A percentile compares a stretch with the other conserved stretches of the same genome.
Conservation (phyloP, 2,329 filamentous ascomycete species). For the Teratosphaeria zuluensis region DNA sequence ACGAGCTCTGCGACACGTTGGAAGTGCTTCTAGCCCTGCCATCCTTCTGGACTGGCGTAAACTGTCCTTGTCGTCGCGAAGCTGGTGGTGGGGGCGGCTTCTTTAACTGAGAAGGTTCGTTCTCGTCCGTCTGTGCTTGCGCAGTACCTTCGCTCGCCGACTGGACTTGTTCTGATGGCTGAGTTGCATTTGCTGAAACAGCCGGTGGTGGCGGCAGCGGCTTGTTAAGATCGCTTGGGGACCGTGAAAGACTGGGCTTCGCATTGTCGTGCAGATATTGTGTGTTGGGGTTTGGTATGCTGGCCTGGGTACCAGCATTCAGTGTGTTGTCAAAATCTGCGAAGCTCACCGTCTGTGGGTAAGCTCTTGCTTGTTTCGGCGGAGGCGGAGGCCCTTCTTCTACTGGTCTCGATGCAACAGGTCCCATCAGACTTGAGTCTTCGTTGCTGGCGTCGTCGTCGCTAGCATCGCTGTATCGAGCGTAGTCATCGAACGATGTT, state of each 20-base stretch:
- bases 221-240: conserved; percentile 49
- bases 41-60: conserved; percentile 3
- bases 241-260: conserved; percentile 22
- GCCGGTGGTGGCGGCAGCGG: conserved; percentile 36
- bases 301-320: conserved; percentile 8
- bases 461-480: conserved; percentile 10
- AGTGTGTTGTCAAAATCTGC: conserved; percentile 25
- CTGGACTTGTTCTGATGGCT: conserved; percentile 3
- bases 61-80: conserved; percentile 37
- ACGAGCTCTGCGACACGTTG: conserved; percentile 14
- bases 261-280: conserved; percentile 4
- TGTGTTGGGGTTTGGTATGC: conserved; percentile 10
- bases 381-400: conserved; percentile 53
- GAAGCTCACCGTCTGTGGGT: conserved; percentile 26
- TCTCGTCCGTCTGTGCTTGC: background rate
- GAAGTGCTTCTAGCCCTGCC: conserved; percentile 17
- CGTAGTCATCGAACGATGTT: conserved; percentile 38
- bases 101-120: conserved; percentile 27
- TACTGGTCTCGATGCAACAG: conserved; percentile 35
- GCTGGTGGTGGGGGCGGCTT: conserved; percentile 39
- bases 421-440: conserved; percentile 19
- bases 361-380: conserved; percentile 54
- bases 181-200: conserved; percentile 6
- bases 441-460: conserved; percentile 34
- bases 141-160: background rate